These are phyloP conservation scores for Aspergillus fijiensis DNA, from an alignment of 2,329 filamentous ascomycete species.

Conservation along the genomic window DNA sequence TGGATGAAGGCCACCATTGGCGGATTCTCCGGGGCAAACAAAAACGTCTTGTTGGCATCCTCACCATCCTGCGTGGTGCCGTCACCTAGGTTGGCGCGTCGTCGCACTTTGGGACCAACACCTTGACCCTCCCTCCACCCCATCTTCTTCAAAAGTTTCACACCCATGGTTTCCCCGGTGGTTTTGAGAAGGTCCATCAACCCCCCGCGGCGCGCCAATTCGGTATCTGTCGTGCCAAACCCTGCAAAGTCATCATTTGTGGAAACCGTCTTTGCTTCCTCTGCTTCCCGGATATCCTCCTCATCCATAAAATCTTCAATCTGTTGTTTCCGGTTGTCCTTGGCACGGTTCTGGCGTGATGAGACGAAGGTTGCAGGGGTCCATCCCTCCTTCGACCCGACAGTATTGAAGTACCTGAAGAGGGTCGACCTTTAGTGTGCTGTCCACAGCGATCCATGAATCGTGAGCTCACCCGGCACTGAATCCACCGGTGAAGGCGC, in stretches of 20 bases:
- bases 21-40: conserved; percentile 84
- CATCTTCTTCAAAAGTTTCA: conserved; percentile 84
- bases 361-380: conserved; percentile 88
- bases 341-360: conserved; percentile 75
- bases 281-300: conserved; percentile 84
- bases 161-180: conserved; percentile 80
- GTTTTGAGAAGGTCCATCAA: conserved; percentile 71
- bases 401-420: conserved; percentile 89
- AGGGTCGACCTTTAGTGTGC: conserved; percentile 32
- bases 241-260: conserved; percentile 73
- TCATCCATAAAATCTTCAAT: conserved; percentile 98
- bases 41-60: conserved; percentile 55
- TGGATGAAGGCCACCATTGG: conserved; percentile 56
- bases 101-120: conserved; percentile 79
- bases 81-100: conserved; percentile 68
- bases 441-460: conserved; percentile 29
- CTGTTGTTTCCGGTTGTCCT: conserved; percentile 64
- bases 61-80: conserved; percentile 41
- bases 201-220: conserved; percentile 51
- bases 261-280: conserved; percentile 72
- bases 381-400: conserved; percentile 98
- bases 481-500: conserved; percentile 94
- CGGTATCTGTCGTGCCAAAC: conserved; percentile 65
- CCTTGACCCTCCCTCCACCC: conserved; percentile 95
- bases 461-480: conserved; percentile 76